phyloP scores from a whole-genome alignment of 1,284 basidiomycete genomes.

The Marasmius oreades region DNA sequence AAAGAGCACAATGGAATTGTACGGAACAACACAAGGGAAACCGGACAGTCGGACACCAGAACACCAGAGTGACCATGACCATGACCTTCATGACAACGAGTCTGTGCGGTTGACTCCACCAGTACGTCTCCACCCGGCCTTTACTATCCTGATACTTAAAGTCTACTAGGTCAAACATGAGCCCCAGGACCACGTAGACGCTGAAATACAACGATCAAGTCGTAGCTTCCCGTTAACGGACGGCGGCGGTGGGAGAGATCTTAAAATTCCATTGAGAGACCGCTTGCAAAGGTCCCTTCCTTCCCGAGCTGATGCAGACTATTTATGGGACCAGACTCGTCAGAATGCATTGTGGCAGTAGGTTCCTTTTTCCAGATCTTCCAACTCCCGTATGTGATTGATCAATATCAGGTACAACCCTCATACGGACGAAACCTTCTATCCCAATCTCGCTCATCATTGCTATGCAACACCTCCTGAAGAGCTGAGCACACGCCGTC shows the following conservation, averaged over 20 bases:
- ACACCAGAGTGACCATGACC: constrained; percentile 4
- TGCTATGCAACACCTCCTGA: constrained; percentile 38
- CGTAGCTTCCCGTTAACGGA: constrained; percentile 38
- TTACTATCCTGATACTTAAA: neutral
- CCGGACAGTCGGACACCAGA: constrained; percentile 14
- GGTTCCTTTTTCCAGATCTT: constrained; percentile 15
- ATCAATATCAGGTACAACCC: constrained; percentile 40
- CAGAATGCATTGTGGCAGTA: constrained; percentile 50
- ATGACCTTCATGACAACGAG: neutral
- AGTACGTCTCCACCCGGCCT: neutral
- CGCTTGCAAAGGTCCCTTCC: constrained; percentile 37
- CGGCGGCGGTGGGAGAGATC: constrained; percentile 28
- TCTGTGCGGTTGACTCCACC: neutral
- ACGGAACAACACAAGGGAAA: constrained; percentile 36
- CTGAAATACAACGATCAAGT: constrained; percentile 36
- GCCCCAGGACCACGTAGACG: constrained; percentile 24
- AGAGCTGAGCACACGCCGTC: constrained; percentile 46
- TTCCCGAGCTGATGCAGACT: constrained; percentile 33
- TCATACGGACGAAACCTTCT: constrained; percentile 52
- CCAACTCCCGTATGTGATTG: neutral
- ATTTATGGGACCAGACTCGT: constrained; percentile 43
- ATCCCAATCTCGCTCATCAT: constrained; percentile 49
- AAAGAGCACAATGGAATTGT: constrained; percentile 65
- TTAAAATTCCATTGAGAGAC: constrained; percentile 33
- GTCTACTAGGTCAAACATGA: constrained; percentile 6